Evolutionary conservation across 441 rosid species (phyloP), one percentile per base, ranked within the genome.

Genomic region (Adansonia rubrostipa): DNA sequence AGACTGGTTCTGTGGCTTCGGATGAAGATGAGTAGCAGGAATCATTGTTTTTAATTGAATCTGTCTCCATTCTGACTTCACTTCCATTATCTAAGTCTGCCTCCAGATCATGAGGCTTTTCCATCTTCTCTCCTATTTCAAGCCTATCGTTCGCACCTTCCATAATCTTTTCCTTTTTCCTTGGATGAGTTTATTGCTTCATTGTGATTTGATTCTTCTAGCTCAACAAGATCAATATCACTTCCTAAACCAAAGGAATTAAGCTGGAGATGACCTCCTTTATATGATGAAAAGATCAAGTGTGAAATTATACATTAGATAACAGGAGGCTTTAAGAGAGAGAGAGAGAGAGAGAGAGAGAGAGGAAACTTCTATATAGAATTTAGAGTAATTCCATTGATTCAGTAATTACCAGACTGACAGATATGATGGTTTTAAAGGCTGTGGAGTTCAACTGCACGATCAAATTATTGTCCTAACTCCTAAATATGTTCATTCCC

Each of bases 21-120:
- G 86, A 80, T 10, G 88, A 86, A 42, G 84, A 80, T 6, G 89
- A 71, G 36, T 80, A 33, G 47, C 83, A 76, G 0, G 87, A 83
- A 44, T 82, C 88, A 13, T 82, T 74, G 24, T 85, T 84, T 71
- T 82, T 84, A 24, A 77, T 65, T 24, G 86, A 76, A 78, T 81
- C 77, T 1, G 81, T 83, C 73, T 83, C 84, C 22, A 56, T 79
- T 54, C 78, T 73, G 54, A 81, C 82, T 74, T 79, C 85, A 72
- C 44, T 80, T 82, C 74, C 78, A 64, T 71, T 22, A 5, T 4
- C 76, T 64, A 70, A 40, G 36, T 82, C 82, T 84, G 83, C 69
- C 66, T 86, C 83, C 24, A 58, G 54, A 54, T 73, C 79, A 65
- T 42, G 17, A 71, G 54, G n/a, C 57, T 74, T 80, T 60, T 64